Evolutionary conservation across 257 asterid genomes (phyloP), one percentile per base, ranked within the genome.

Genomic region (Nicotiana otophora): DNA sequence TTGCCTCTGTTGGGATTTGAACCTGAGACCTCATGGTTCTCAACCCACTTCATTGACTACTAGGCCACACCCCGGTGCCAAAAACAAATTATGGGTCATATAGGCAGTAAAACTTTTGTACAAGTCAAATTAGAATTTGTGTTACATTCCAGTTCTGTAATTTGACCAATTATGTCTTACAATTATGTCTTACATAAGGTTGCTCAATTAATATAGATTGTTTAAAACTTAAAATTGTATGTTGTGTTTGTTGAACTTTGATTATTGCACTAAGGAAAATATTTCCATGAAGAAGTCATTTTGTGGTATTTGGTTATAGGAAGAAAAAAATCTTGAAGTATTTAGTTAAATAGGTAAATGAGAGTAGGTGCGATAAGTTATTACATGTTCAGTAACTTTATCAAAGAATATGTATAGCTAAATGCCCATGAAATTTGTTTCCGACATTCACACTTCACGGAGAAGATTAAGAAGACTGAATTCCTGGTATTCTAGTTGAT

Each of bases 401-500:
- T 26, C 36, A 62, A 60, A 60, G 65, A 60, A 60, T 26, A 4
- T 60, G 66, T 60, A 20, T 66, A 81, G 61, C 33, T 65, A 75
- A 20, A 33, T 34, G 61, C 23, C n/a, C 17, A 54, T 17, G 10
- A 39, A 11, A 63, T 66, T 62, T 12, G 42, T 57, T 34, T 42
- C 51, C 26, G 55, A 5, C 57, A 36, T 31, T 64, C 62, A 84
- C 81, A 54, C 19, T 30, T 28, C 15, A 19, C 75, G 31, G 30
- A 51, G 63, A 76, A 53, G 26, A 33, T 72, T 82, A 33, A 67
- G 75, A 67, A 55, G 60, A 80, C 83, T 60, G 19, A 48, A 33
- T 30, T 61, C 31, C 78, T 70, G 65, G 16, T 74, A 55, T 57
- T 23, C 54, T 28, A 81, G 67, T 70, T 76, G 5, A 60, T 69